Conservation (phyloP, 768 basidiomycete species). For the Pulveroboletus sp. region DNA sequence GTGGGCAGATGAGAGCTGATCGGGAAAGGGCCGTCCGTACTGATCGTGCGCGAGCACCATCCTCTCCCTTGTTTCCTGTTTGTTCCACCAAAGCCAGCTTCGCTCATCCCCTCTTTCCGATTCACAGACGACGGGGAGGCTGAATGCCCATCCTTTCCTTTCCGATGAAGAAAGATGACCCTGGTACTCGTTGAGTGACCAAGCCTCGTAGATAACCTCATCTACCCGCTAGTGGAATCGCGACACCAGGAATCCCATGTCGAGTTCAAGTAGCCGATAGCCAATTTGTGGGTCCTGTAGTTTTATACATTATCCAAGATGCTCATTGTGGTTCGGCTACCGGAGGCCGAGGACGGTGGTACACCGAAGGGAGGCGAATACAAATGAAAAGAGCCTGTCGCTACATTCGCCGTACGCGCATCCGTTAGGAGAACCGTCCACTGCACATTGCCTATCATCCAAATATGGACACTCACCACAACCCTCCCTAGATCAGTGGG, state of each 20-base stretch:
- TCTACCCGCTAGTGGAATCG: neutral
- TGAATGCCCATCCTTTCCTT: neutral
- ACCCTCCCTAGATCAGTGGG: neutral
- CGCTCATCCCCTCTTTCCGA: neutral
- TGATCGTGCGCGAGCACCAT: conserved; percentile 9
- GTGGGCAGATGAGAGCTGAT: conserved; percentile 40
- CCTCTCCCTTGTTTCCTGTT: neutral
- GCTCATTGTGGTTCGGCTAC: conserved; percentile 8
- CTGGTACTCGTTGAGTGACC: neutral
- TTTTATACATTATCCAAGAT: neutral
- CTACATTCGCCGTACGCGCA: neutral
- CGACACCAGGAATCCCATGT: neutral
- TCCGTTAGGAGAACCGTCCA: neutral
- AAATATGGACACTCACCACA: conserved; percentile 2
- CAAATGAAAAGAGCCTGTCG: neutral
- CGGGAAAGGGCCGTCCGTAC: conserved; percentile 45
- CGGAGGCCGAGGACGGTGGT: neutral
- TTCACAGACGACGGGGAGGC: neutral
- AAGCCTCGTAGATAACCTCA: no score
- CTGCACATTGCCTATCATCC: neutral
- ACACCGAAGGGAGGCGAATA: neutral
- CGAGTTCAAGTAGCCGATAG: neutral
- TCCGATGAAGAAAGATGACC: neutral
- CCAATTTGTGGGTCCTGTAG: neutral
- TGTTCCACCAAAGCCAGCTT: conserved; percentile 1